Percentiles rank a stretch among this genome's conserved stretches.
Evolutionary conservation across 2,329 filamentous ascomycete genomes (phyloP).

Genomic region (Chaetoscypha palmicola): DNA sequence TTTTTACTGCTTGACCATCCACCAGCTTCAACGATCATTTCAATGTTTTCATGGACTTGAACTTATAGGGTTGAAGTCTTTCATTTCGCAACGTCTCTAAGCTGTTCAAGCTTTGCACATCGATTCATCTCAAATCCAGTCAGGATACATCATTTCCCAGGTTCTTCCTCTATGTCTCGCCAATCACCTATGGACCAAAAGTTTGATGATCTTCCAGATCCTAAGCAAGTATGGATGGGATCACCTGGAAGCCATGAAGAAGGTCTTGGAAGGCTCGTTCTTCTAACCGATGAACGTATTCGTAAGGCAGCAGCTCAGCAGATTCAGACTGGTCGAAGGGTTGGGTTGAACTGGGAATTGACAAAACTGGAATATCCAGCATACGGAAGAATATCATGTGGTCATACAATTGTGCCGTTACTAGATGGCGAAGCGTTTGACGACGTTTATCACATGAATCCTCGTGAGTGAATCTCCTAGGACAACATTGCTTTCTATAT

Average conservation of each 20-base stretch:
- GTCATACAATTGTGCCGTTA: background rate
- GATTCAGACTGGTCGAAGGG: background rate
- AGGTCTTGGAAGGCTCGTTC: slow-evolving; percentile 19
- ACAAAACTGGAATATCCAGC: background rate
- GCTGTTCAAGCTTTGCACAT: too few species aligned
- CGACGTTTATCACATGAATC: background rate
- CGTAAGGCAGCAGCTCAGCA: background rate
- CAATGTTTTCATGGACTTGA: too few species aligned
- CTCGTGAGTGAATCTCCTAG: background rate
- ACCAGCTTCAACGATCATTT: too few species aligned
- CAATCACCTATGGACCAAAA: background rate
- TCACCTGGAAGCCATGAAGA: background rate
- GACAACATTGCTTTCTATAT: too few species aligned
- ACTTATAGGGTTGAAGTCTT: too few species aligned
- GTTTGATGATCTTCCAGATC: background rate
- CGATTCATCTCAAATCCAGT: background rate
- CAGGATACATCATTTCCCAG: background rate
- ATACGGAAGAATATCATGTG: background rate
- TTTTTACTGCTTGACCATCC: too few species aligned
- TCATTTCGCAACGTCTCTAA: too few species aligned
- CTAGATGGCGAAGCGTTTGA: background rate
- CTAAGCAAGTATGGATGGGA: background rate
- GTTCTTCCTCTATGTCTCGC: background rate
- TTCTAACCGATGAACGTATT: background rate
- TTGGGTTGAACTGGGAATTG: background rate